These are phyloP conservation scores for Claviceps fusiformis DNA, from an alignment of 2,329 filamentous ascomycete genomes.

Conservation along the genomic window DNA sequence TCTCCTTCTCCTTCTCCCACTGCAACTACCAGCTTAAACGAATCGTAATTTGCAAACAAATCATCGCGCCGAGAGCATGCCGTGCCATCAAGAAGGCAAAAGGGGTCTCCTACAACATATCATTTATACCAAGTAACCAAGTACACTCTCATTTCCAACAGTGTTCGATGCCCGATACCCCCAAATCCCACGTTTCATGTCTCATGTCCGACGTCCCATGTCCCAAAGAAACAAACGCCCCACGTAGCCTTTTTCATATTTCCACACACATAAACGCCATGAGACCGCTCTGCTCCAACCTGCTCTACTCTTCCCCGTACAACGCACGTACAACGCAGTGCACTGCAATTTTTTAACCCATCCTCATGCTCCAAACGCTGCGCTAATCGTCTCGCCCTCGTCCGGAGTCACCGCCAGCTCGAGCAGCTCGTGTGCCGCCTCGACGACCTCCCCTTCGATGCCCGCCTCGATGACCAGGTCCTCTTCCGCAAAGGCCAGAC, in stretches of 20 bases:
- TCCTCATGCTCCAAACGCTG: constrained; percentile 24
- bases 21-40: too few species aligned
- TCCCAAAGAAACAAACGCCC: background rate
- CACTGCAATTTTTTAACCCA: background rate
- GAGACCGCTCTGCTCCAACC: too few species aligned
- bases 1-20: too few species aligned
- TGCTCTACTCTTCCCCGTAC: too few species aligned
- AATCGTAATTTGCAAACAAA: too few species aligned
- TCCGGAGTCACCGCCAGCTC: constrained; percentile 73
- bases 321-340: too few species aligned
- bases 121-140: too few species aligned
- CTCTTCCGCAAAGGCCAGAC: constrained; percentile 74
- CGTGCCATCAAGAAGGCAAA: too few species aligned
- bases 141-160: too few species aligned
- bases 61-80: too few species aligned
- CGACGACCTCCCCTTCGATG: constrained; percentile 64
- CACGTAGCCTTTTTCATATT: background rate
- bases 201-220: background rate
- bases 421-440: constrained; percentile 69
- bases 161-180: too few species aligned
- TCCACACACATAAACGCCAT: background rate
- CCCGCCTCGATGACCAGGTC: constrained; percentile 63
- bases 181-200: background rate
- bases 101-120: too few species aligned
- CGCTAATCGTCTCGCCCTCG: constrained; percentile 33